A percentile compares a stretch with the other conserved stretches of the same genome.
These are phyloP conservation scores for Penicillium sp. DNA, from an alignment of 2,329 filamentous ascomycete genomes.

Conservation along the genomic window DNA sequence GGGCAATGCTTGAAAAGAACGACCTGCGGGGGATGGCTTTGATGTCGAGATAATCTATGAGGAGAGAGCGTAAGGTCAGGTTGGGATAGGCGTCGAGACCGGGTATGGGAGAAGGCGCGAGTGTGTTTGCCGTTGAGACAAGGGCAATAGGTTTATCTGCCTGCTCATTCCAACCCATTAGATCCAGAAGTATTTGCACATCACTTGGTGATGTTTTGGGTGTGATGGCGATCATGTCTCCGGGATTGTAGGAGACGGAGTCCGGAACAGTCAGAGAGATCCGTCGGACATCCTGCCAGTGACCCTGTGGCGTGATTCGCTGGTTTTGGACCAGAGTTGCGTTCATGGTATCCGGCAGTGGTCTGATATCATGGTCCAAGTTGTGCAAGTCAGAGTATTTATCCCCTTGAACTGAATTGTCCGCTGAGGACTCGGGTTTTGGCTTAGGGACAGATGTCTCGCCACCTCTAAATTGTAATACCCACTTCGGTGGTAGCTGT, in stretches of 20 bases:
- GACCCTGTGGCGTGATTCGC: constrained; percentile 69
- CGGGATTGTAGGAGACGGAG: constrained; percentile 59
- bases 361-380: constrained; percentile 49
- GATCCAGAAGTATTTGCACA: constrained; percentile 71
- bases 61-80: constrained; percentile 69
- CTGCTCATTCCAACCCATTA: constrained; percentile 74
- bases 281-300: constrained; percentile 93
- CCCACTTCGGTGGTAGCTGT: constrained; percentile 73
- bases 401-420: constrained; percentile 7
- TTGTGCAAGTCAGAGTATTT: constrained; percentile 25
- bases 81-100: constrained; percentile 36
- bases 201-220: constrained; percentile 84
- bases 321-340: constrained; percentile 65
- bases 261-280: constrained; percentile 58
- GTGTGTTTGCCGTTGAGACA: constrained; percentile 25
- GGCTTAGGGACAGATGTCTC: background rate
- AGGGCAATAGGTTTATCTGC: constrained; percentile 69
- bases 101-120: constrained; percentile 32
- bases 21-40: constrained; percentile 82
- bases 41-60: constrained; percentile 84
- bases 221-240: constrained; percentile 76
- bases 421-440: background rate
- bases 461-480: constrained; percentile 39
- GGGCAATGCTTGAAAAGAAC: constrained; percentile 76
- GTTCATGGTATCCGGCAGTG: constrained; percentile 56